Evolutionary conservation across 2,329 filamentous ascomycete genomes (phyloP).

Genomic region (Aureobasidium musti): DNA sequence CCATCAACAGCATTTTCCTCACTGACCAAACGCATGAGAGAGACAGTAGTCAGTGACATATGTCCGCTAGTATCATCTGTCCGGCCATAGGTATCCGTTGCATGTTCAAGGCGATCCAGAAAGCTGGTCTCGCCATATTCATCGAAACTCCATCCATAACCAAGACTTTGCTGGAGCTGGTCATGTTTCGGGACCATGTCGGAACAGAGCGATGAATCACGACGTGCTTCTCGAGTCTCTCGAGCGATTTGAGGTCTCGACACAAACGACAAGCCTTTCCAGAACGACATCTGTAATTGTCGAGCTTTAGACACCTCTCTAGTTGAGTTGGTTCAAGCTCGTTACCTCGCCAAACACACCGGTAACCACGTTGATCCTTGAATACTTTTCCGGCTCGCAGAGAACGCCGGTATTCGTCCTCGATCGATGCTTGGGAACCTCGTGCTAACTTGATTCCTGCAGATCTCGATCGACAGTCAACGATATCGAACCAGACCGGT

Average conservation of each 20-base stretch:
- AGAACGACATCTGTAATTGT: background rate
- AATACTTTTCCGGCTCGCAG: background rate
- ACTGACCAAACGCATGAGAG: background rate
- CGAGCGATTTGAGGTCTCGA: background rate
- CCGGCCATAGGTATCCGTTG: background rate
- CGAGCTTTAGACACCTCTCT: background rate
- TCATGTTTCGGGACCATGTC: background rate
- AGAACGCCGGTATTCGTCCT: background rate
- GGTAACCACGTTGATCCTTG: background rate
- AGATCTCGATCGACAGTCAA: background rate
- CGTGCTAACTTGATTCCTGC: background rate
- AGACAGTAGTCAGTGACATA: conserved; percentile 7
- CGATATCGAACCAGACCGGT: background rate
- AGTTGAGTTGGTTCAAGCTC: background rate
- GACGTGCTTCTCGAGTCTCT: background rate
- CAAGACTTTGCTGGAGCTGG: background rate
- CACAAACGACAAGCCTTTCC: background rate
- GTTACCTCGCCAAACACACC: background rate
- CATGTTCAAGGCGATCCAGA: background rate
- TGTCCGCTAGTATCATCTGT: background rate
- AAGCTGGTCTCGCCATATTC: background rate
- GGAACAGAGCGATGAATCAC: background rate
- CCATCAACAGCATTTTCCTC: background rate
- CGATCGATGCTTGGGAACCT: background rate
- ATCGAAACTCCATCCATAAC: conserved; percentile 18